Evolutionary conservation across 2,329 filamentous ascomycete species (phyloP).

Genomic region (Aspergillus sp.): DNA sequence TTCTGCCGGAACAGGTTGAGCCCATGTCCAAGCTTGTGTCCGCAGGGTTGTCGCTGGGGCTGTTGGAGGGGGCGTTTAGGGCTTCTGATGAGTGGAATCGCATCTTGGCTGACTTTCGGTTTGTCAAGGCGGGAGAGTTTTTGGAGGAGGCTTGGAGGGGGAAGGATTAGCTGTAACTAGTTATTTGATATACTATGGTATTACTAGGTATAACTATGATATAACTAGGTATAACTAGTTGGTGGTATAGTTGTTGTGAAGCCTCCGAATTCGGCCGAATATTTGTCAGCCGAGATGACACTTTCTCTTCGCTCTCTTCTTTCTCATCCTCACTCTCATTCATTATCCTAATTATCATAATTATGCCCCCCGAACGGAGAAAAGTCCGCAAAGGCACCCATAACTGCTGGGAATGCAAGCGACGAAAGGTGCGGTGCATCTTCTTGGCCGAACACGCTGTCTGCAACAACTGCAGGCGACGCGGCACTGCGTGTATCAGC

Average conservation of each 20-base stretch:
- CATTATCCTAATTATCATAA: background rate
- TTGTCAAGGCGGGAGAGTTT: slow-evolving; percentile 3
- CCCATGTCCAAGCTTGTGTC: background rate
- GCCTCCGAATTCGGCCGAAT: background rate
- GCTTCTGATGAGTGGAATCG: slow-evolving; percentile 8
- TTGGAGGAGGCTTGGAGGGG: background rate
- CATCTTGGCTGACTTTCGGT: slow-evolving; percentile 1
- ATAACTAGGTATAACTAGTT: too few species aligned
- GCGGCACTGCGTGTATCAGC: slow-evolving; percentile 40
- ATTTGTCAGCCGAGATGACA: background rate
- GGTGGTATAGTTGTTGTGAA: too few species aligned
- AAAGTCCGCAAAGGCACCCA: slow-evolving; percentile 38
- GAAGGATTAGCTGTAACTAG: background rate
- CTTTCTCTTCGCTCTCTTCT: background rate
- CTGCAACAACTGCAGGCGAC: slow-evolving; percentile 30
- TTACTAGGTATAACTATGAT: too few species aligned
- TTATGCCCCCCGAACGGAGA: slow-evolving; percentile 10
- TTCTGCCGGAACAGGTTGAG: background rate
- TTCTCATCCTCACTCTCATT: background rate
- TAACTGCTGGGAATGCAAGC: slow-evolving; percentile 30
- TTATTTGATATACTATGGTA: too few species aligned
- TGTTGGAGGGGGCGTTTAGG: background rate
- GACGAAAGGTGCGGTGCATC: slow-evolving; percentile 34
- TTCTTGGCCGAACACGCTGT: slow-evolving; percentile 20
- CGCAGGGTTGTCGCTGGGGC: background rate